Evolutionary conservation across 2,329 filamentous ascomycete genomes (phyloP).

Genomic region (Alternaria sp.): DNA sequence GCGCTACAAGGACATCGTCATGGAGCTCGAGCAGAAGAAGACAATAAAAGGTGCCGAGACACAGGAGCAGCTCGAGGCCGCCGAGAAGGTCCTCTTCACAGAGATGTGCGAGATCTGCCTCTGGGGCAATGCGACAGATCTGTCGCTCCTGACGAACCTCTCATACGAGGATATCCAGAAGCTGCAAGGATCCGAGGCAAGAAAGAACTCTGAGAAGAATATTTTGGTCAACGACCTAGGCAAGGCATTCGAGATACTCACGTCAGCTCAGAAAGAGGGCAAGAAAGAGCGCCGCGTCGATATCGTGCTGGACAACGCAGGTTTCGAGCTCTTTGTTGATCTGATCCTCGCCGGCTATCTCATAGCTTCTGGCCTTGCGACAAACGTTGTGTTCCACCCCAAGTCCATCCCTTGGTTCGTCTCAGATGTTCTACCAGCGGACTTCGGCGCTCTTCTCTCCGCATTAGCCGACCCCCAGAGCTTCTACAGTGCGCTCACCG

Average conservation of each 20-base stretch:
- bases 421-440: constrained; percentile 86
- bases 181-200: constrained; percentile 85
- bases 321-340: constrained; percentile 97
- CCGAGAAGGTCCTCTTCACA: constrained; percentile 80
- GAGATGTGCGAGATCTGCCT: constrained; percentile 98
- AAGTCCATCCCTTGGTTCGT: constrained; percentile 99
- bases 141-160: constrained; percentile 87
- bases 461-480: constrained; percentile 77
- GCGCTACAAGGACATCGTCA: constrained; percentile 78
- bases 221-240: constrained; percentile 88
- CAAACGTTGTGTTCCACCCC: constrained; percentile 85
- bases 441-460: constrained; percentile 83
- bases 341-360: constrained; percentile 91
- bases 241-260: constrained; percentile 73
- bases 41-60: constrained; percentile 54
- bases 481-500: constrained; percentile 80
- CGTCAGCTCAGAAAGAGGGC: constrained; percentile 69
- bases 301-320: constrained; percentile 95
- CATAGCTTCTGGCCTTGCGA: constrained; percentile 83
- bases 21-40: constrained; percentile 67
- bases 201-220: constrained; percentile 88
- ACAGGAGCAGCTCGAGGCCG: constrained; percentile 65
- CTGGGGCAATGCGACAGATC: constrained; percentile 96
- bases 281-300: constrained; percentile 79
- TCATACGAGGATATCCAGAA: constrained; percentile 98